Conservation (phyloP, 306 rosid species). For the Vigna unguiculata region DNA sequence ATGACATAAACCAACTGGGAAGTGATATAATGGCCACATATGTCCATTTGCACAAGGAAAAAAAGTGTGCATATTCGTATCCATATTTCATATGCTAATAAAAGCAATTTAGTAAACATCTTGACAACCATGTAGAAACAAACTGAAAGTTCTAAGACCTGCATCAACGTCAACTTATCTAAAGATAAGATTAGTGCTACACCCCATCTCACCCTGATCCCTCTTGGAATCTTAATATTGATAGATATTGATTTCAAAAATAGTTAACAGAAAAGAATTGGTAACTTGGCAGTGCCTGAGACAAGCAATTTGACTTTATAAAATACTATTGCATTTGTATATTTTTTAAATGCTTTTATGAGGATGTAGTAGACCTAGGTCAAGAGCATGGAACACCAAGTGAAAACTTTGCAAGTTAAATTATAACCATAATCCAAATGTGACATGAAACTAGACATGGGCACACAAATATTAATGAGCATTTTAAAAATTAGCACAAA, state of each 20-base stretch:
- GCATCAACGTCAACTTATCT: slow-evolving; percentile 31
- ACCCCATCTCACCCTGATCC: slow-evolving; percentile 5
- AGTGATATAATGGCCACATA: slow-evolving; percentile 25
- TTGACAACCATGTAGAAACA: slow-evolving; percentile 21
- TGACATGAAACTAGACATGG: slow-evolving; percentile 9
- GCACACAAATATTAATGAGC: slow-evolving; percentile 34
- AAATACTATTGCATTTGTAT: neutral
- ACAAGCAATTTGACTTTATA: slow-evolving; percentile 35
- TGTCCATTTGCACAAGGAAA: slow-evolving; percentile 21
- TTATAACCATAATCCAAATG: slow-evolving; percentile 23
- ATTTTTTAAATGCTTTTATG: neutral
- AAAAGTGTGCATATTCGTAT: slow-evolving; percentile 20
- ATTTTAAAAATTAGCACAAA: slow-evolving; percentile 30
- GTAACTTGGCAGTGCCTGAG: neutral
- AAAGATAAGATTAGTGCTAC: slow-evolving; percentile 25
- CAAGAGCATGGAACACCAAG: slow-evolving; percentile 17
- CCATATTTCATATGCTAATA: slow-evolving; percentile 29
- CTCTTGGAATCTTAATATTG: slow-evolving; percentile 16
- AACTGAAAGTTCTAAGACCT: slow-evolving; percentile 13
- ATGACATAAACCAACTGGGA: neutral
- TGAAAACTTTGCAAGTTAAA: slow-evolving; percentile 27
- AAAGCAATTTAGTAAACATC: slow-evolving; percentile 6
- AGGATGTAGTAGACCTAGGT: slow-evolving; percentile 10
- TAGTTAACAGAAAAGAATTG: slow-evolving; percentile 30
- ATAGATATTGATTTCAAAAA: slow-evolving; percentile 31